Base-by-base conservation (phyloP, 768 basidiomycete species). In the Russula earlei region DNA sequence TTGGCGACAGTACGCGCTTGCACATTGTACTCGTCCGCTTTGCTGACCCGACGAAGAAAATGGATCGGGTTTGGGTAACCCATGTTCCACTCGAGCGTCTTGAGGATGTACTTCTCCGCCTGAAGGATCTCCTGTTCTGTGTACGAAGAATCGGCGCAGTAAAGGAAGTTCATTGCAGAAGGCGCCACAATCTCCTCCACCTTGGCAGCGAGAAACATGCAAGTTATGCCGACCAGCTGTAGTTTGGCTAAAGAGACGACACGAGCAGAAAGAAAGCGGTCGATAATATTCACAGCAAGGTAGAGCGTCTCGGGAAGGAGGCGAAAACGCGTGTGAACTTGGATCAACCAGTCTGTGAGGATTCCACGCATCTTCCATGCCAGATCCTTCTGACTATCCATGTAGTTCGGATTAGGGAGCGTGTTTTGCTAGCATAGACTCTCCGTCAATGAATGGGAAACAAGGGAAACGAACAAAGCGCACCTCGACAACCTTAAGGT, bases 161-260 rank as follows among this genome's bases (percentile, higher is more conserved):
- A 77, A 19, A 87, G 77, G 66, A 95, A 85, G 71, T 93, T 88
- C 27, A 73, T 72, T 25, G 91, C 84, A 22, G 87, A 84, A 0
- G 94, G 94, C 10, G 91, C 83, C 60, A 91, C 81, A 40, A 91
- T 91, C 69, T 96, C 93, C 69, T 97, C 94, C 59, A 86, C 91
- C 69, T 97, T 97, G 36, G 90, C 81, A 0, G 94, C 82, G 62
- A 96, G 75, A 71, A 95, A 88, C 63, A 97, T 80, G 56, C 85
- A 84, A 3, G 90, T 84, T 49, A 92, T 77, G 54, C 94, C 94
- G 55, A 96, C 91, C 36, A 96, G 83, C 67, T 83, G 82, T 49
- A 83, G 71, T 66, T 82, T 82, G 62, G 77, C 75, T 42, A 84
- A 70, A 2, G 81, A 81, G 31, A 83, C 79, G 49, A 78, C 75